A percentile compares a stretch with the other conserved stretches of the same genome.
phyloP scores from a whole-genome alignment of 192 early-diverging fungal genomes.

The Backusella circina region DNA sequence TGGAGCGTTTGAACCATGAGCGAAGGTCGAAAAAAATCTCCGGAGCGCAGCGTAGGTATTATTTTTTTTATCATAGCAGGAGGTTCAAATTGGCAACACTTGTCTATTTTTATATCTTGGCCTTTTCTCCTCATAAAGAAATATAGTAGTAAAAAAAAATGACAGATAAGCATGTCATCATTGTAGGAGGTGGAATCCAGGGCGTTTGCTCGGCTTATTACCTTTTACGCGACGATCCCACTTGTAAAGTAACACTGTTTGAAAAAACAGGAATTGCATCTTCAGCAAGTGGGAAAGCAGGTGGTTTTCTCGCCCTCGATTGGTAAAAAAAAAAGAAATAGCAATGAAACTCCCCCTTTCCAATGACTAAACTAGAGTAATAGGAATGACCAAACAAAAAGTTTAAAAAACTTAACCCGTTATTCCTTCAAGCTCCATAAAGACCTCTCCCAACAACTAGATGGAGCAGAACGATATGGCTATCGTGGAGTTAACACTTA shows the following conservation, averaged over 20 bases:
- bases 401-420: background rate
- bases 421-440: constrained; percentile 40
- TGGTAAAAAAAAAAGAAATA: constrained; percentile 22
- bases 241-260: constrained; percentile 35
- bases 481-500: constrained; percentile 38
- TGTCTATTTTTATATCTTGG: background rate
- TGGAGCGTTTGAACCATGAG: no score
- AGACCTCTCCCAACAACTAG: constrained; percentile 33
- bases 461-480: constrained; percentile 35
- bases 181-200: constrained; percentile 43
- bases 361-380: background rate
- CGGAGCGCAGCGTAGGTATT: no score
- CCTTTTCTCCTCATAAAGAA: background rate
- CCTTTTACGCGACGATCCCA: constrained; percentile 21
- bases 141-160: background rate
- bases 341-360: background rate
- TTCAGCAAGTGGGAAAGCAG: constrained; percentile 43
- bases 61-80: no score
- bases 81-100: no score
- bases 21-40: no score
- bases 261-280: constrained; percentile 39
- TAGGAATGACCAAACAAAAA: background rate
- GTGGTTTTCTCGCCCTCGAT: constrained; percentile 44
- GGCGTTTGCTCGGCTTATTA: constrained; percentile 44
- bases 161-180: constrained; percentile 28